A percentile compares a stretch with the other conserved stretches of the same genome.
Evolutionary conservation across 768 basidiomycete genomes (phyloP).

Genomic region (Boletus subcaerulescens): DNA sequence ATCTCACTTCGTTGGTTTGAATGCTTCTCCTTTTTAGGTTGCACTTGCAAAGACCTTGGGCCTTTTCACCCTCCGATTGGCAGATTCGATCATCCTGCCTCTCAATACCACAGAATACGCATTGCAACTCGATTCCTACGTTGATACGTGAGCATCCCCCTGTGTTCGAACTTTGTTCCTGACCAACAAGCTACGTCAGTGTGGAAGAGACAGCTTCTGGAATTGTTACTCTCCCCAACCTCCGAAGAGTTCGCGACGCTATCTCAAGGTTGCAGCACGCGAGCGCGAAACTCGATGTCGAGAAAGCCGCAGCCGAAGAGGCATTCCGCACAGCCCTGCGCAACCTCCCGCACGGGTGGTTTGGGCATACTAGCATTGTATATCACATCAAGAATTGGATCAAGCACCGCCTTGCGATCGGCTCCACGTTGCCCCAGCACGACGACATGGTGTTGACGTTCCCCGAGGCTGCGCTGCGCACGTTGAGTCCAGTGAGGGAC

Average conservation of each 20-base stretch:
- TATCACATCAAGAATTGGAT: constrained; percentile 25
- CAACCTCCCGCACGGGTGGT: constrained; percentile 11
- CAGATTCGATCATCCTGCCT: constrained; percentile 61
- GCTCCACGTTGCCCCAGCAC: not conserved
- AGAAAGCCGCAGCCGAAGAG: constrained; percentile 55
- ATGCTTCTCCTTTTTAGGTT: constrained; percentile 36
- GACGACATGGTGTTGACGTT: constrained; percentile 1
- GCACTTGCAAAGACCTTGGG: constrained; percentile 67
- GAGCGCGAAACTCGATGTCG: constrained; percentile 54
- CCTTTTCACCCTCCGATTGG: constrained; percentile 53
- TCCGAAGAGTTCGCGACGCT: constrained; percentile 44
- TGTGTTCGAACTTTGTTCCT: constrained; percentile 23
- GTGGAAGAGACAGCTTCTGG: constrained; percentile 46
- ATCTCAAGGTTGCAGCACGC: constrained; percentile 48
- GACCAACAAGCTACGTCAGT: constrained; percentile 32
- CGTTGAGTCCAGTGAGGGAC: not conserved
- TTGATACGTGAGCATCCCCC: constrained; percentile 47
- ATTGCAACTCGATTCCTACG: constrained; percentile 56
- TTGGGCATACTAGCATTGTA: not conserved
- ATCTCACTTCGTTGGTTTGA: not conserved
- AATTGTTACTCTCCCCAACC: constrained; percentile 23
- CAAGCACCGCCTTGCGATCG: constrained; percentile 18
- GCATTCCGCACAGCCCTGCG: constrained; percentile 47
- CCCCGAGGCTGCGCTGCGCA: not conserved
- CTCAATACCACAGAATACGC: constrained; percentile 77